A percentile compares a stretch with the other conserved stretches of the same genome.
Evolutionary conservation across 164 flowering plant genomes (phyloP).

Genomic region (Vitis vinifera): ASM3070453v1 NC_081810.1:6852001-6852500

Average conservation of each 20-base stretch:
- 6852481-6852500: background rate
- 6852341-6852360: too few species aligned
- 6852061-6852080: slow-evolving; percentile 98
- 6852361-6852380: too few species aligned
- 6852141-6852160: slow-evolving; percentile 1
- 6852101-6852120: slow-evolving; percentile 73
- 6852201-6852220: background rate
- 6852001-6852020: slow-evolving; percentile 76
- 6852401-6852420: too few species aligned
- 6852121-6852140: slow-evolving; percentile 98
- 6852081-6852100: slow-evolving; percentile 91
- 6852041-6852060: slow-evolving; percentile 90
- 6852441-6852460: too few species aligned
- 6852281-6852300: too few species aligned
- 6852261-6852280: too few species aligned
- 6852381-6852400: too few species aligned
- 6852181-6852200: background rate
- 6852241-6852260: too few species aligned
- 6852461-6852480: background rate
- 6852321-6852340: too few species aligned
- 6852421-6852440: background rate
- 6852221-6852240: too few species aligned
- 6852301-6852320: too few species aligned
- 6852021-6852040: slow-evolving; percentile 85
- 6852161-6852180: background rate